Base-by-base conservation (phyloP, 306 rosid species). In the Macrotyloma uniflorum region DNA sequence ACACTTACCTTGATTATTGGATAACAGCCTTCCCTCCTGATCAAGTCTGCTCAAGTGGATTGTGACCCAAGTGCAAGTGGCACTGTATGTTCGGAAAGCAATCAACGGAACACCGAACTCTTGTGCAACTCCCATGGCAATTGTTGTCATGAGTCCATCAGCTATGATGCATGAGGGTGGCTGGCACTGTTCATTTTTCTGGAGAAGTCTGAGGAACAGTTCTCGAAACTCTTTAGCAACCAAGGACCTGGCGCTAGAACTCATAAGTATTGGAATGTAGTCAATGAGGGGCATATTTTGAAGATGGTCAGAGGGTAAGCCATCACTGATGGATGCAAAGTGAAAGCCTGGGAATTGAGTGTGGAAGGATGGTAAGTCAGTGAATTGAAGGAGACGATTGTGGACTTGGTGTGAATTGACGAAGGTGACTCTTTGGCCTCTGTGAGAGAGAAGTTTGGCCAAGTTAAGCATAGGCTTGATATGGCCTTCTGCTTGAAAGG, bases 401-500 rank as follows among this genome's bases (percentile, higher is more conserved):
- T 77, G 69, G 68, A 42, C 7, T 58, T 36, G 47, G 2, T 67
- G 69, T 26, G 75, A 5, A 61, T 54, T 67, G 2, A 67, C 28
- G 24, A 67, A 77, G 24, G 75, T 77, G 59, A 54, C 14, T 54
- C 0, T 19, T 23, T 67, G 42, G 35, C 75, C 57, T 8, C 0
- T 14, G 2, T 67, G 68, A 68, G 15, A 40, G n/a, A 77, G 58
- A 4, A 77, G 75, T 11, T 77, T 67, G 16, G 81, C 1, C 2
- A 77, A 19, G 4, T 10, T 38, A 1, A 67, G 6, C 59, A 77
- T 53, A 3, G 81, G 81, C 13, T 77, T 77, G 20, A 77, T 30
- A 47, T 67, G 81, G n/a, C 81, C 75, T n/a, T 53, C 23, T 40
- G 23, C 67, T 7, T 33, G 75, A 11, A 77, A 18, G 5, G 81